A percentile compares a stretch with the other conserved stretches of the same genome.
These are phyloP conservation scores for Puccinellia tenuiflora DNA, from an alignment of 176 grass and related monocot genomes.

Conservation along the genomic window DNA sequence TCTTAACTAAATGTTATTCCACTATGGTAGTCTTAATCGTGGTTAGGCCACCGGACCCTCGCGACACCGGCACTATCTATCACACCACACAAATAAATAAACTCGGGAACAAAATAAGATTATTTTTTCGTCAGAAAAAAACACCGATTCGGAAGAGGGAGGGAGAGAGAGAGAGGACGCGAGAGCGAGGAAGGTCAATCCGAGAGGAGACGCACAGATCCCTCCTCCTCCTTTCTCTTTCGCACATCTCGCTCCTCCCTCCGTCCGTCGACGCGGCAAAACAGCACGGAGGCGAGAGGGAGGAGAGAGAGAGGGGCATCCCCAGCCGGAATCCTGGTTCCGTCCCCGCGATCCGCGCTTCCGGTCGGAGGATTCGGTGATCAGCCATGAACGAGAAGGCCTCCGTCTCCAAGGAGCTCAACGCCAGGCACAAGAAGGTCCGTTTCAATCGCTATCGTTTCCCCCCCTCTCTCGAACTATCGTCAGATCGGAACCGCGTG, in stretches of 20 bases:
- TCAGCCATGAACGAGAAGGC: slow-evolving; percentile 88
- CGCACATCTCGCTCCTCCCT: not conserved
- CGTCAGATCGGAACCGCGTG: slow-evolving; percentile 13
- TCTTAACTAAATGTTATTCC: too few species aligned
- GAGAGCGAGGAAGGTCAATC: slow-evolving; percentile 25
- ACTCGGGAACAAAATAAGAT: not conserved
- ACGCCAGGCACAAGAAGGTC: slow-evolving; percentile 96
- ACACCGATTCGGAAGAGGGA: not conserved
- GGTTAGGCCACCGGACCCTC: slow-evolving; percentile 20
- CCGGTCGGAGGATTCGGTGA: slow-evolving; percentile 13
- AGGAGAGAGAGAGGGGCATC: slow-evolving; percentile 15
- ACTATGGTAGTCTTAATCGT: not conserved
- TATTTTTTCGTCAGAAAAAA: not conserved
- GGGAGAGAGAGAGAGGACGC: not conserved
- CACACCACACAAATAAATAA: slow-evolving; percentile 11
- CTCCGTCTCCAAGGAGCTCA: slow-evolving; percentile 92
- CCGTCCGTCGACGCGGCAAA: slow-evolving; percentile 37
- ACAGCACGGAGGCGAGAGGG: not conserved
- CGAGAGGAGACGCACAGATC: slow-evolving; percentile 34
- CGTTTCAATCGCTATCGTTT: not conserved
- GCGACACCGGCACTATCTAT: not conserved
- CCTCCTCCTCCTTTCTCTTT: not conserved
- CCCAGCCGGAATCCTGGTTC: not conserved
- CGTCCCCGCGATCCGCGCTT: not conserved
- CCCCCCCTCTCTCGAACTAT: not conserved